phyloP scores from a whole-genome alignment of 768 basidiomycete species.

The Terana coerulea region DNA sequence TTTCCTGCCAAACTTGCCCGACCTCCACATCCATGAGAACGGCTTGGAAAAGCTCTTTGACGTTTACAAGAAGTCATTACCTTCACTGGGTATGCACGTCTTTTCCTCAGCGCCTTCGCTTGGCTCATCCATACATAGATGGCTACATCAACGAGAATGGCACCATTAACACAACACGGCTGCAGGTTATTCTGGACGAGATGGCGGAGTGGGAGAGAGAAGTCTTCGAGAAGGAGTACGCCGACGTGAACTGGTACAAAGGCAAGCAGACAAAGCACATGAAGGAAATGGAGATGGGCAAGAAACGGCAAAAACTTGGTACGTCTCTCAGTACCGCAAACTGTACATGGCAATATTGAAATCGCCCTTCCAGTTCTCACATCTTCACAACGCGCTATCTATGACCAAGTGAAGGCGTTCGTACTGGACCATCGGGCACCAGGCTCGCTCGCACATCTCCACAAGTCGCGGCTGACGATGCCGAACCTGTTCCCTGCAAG shows the following conservation, averaged over 20 bases:
- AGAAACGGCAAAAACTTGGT: slow-evolving; percentile 64
- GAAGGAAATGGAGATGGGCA: slow-evolving; percentile 59
- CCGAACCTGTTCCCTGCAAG: slow-evolving; percentile 76
- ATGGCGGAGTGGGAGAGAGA: slow-evolving; percentile 87
- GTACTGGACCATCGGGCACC: slow-evolving; percentile 45
- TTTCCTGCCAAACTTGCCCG: slow-evolving; percentile 93
- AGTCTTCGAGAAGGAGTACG: slow-evolving; percentile 87
- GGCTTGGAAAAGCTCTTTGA: slow-evolving; percentile 91
- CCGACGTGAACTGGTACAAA: slow-evolving; percentile 90
- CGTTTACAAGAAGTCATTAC: slow-evolving; percentile 91
- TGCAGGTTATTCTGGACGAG: slow-evolving; percentile 87
- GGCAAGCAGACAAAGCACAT: slow-evolving; percentile 82
- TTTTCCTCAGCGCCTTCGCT: not conserved
- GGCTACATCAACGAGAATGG: slow-evolving; percentile 95
- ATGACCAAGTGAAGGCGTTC: slow-evolving; percentile 75
- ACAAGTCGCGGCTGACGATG: slow-evolving; percentile 52
- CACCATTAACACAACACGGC: slow-evolving; percentile 68
- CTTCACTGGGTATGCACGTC: slow-evolving; percentile 53
- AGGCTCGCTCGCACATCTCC: slow-evolving; percentile 26
- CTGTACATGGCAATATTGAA: not conserved
- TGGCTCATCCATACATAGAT: slow-evolving; percentile 38
- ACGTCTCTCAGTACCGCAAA: slow-evolving; percentile 19
- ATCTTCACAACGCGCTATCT: slow-evolving; percentile 67
- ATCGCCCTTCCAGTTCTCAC: slow-evolving; percentile 57
- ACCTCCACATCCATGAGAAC: slow-evolving; percentile 97